A percentile compares a stretch with the other conserved stretches of the same genome.
Conservation (phyloP, 106 monocot species). For the Allium sativum region DNA sequence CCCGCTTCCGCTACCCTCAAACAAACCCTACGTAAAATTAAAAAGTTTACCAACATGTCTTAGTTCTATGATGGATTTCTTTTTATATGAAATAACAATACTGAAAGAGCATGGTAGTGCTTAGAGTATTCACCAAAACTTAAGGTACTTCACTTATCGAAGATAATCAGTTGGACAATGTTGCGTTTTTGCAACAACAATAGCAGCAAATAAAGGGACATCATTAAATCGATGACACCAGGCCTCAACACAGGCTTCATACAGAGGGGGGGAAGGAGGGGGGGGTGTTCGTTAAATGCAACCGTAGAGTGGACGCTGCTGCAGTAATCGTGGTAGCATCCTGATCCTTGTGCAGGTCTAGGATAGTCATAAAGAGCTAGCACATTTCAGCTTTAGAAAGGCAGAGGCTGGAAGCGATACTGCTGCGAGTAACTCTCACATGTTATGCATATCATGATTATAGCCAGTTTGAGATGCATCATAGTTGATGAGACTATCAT, state of each 20-base stretch:
- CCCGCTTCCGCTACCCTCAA: too few relatives aligned
- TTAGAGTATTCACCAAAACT: too few relatives aligned
- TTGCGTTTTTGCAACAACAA: conserved; percentile 66
- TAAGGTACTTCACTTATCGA: too few relatives aligned
- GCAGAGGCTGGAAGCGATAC: conserved; percentile 77
- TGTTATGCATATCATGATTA: conserved; percentile 20
- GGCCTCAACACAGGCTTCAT: conserved; percentile 86
- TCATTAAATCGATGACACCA: conserved; percentile 95
- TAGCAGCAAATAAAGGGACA: conserved; percentile 83
- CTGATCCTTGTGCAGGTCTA: conserved; percentile 68
- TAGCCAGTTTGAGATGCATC: conserved; percentile 57
- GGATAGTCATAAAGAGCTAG: conserved; percentile 95
- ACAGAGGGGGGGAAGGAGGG: too few relatives aligned
- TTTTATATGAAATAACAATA: too few relatives aligned
- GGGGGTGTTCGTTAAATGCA: conserved; percentile 58
- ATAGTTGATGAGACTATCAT: conserved; percentile 23
- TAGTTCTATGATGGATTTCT: too few relatives aligned
- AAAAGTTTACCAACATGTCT: too few relatives aligned
- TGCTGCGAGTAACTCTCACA: conserved; percentile 57
- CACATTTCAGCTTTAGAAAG: conserved; percentile 81
- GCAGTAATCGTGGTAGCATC: conserved; percentile 82
- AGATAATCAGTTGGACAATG: too few relatives aligned
- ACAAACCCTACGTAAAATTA: too few relatives aligned
- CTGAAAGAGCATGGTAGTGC: too few relatives aligned
- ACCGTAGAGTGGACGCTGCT: conserved; percentile 64